Evolutionary conservation across 192 early-diverging fungal genomes (phyloP), one percentile per base, ranked within the genome.

Genomic region (Helicostylum pulchrum): DNA sequence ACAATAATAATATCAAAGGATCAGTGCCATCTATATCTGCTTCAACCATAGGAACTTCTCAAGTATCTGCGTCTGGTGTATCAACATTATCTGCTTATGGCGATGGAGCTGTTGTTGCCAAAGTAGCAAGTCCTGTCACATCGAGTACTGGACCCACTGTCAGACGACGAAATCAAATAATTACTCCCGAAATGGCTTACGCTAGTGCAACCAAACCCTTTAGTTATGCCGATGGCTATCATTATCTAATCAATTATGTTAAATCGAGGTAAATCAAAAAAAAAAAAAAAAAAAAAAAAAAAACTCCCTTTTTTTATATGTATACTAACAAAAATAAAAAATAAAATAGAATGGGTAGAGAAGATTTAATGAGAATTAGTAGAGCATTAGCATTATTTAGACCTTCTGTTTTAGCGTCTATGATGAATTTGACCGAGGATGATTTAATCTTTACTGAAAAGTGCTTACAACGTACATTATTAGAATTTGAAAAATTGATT

Each of bases 381-480:
- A 84, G 90, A 15, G 91, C 92, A 12, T 83, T 98, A 73, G 91
- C 92, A 43, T 86, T 88, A 65, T 96, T 96, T 74, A 84, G 95
- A n/a, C 95, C 95, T 46, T 93, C 92, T 15, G 91, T 96, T 62
- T 90, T 98, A 67, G 94, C 95, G 1, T 82, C 90, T 56, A 91
- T 96, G 75, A 94, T 94, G 89, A 92, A 96, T 68, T 72, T 98
- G 67, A 92, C 92, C 2, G 90, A 90, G 58, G 92, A 96, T 46
- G 95, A 98, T 68, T 80, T 98, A 69, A 77, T 96, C 20, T 96
- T 96, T 64, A 94, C 92, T 88, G 95, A 98, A 75, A 95, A 95
- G 71, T 94, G 93, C 72, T 92, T 98, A 64, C 95, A 95, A 70
- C 85, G 95, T 50, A 94, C 93, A 10, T 74, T 98, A 71, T 71